A percentile compares a stretch with the other conserved stretches of the same genome.
Evolutionary conservation across 129 eudicot species (phyloP).

Genomic region (Daucus carota): DNA sequence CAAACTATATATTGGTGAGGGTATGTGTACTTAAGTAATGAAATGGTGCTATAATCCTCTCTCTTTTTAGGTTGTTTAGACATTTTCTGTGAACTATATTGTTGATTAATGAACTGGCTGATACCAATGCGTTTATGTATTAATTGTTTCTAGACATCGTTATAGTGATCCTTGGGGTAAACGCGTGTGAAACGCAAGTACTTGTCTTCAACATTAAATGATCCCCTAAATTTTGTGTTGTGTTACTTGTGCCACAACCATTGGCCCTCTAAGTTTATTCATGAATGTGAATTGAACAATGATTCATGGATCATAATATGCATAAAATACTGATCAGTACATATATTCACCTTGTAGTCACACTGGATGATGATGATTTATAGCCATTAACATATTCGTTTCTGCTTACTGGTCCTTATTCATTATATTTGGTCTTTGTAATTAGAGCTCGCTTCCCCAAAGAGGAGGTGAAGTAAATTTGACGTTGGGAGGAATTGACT

Average conservation of each 20-base stretch:
- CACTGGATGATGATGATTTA: background rate
- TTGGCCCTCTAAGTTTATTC: background rate
- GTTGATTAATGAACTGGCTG: background rate
- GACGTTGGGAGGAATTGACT: constrained; percentile 93
- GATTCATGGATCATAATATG: background rate
- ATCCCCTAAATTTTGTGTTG: background rate
- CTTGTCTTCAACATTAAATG: background rate
- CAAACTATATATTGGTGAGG: background rate
- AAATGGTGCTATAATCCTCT: background rate
- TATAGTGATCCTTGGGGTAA: background rate
- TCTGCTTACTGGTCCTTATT: background rate
- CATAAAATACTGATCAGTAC: background rate
- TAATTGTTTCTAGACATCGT: background rate
- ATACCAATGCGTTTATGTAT: background rate
- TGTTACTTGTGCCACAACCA: background rate
- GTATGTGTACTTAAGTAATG: background rate
- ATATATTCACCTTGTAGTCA: background rate
- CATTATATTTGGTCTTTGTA: no score
- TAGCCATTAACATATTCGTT: background rate
- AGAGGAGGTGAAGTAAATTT: constrained; percentile 95
- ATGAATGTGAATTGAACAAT: background rate
- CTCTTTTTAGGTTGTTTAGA: background rate
- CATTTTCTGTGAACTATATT: background rate
- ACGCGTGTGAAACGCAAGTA: background rate
- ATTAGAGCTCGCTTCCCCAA: constrained; percentile 84